Conservation (phyloP, 116 monocot species). For the Papilionanthe hybrid region DNA sequence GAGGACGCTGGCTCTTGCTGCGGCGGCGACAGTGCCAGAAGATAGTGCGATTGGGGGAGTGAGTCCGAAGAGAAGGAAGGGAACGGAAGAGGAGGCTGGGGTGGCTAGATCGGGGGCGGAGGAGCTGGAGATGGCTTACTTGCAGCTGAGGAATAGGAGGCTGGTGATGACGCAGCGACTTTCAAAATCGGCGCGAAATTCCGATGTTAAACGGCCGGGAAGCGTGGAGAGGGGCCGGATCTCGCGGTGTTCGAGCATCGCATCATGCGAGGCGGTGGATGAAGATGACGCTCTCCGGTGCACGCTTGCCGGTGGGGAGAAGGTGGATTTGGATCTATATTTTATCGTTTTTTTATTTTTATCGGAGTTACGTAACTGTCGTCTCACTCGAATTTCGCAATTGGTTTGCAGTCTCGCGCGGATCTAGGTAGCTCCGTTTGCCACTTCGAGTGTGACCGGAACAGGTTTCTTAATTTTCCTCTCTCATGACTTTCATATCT, state of each 20-base stretch:
- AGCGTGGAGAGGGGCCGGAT: slow-evolving; percentile 7
- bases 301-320: slow-evolving; percentile 4
- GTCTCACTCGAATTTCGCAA: slow-evolving; percentile 6
- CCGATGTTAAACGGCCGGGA: neutral
- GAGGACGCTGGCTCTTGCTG: slow-evolving; percentile 22
- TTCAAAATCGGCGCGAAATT: slow-evolving; percentile 10
- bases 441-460: slow-evolving; percentile 11
- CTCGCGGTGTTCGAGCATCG: slow-evolving; percentile 37
- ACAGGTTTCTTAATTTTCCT: slow-evolving; percentile 17
- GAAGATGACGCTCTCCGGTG: neutral
- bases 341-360: slow-evolving; percentile 4
- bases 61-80: slow-evolving; percentile 10
- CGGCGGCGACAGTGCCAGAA: slow-evolving; percentile 5
- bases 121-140: slow-evolving; percentile 25
- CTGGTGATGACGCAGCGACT: slow-evolving; percentile 23
- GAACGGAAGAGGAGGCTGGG: slow-evolving; percentile 3
- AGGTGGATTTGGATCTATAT: neutral
- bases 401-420: slow-evolving; percentile 10
- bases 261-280: slow-evolving; percentile 7
- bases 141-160: slow-evolving; percentile 38
- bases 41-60: neutral
- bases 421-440: slow-evolving; percentile 20
- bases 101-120: slow-evolving; percentile 7
- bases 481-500: neutral
- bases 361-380: neutral